Evolutionary conservation across 306 rosid species (phyloP), one percentile per base, ranked within the genome.

Genomic region (Datisca glomerata): DNA sequence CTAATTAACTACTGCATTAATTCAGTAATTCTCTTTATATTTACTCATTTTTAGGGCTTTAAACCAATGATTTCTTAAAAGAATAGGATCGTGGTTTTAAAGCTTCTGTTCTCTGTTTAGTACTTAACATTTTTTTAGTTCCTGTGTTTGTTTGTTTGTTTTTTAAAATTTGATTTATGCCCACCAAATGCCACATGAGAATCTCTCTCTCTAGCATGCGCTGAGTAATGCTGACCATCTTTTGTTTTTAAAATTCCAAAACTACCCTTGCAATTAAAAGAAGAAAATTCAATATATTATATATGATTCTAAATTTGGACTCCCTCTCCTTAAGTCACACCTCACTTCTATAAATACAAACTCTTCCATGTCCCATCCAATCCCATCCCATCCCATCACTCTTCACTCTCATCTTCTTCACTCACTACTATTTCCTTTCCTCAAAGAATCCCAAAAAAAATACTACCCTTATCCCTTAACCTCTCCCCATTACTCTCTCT

Each of bases 271-370:
- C 17, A 3, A 8, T 15, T 2, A 24, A 12, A 43, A 19, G 18
- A 42, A 35, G 17, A 17, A 12, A 21, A 24, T 3, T 13, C 2
- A 7, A 33, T 13, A 55, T 5, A 6, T 12, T 0, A 8, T 18
- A 15, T 16, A 10, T 54, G 27, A 9, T 37, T 37, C 37, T 12
- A 43, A 44, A 43, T 18, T 51, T 12, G 50, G 51, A 37, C 48
- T 32, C 45, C 23, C 16, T 38, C 51, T 33, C 41, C 34, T n/a
- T n/a, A n/a, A n/a, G n/a, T n/a, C n/a, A n/a, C n/a, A 28, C 43
- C 32, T 40, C 41, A 3, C 46, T 48, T 64, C 86, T 86, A 81
- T 86, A 86, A 81, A 78, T 86, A 78, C 37, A 37, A 51, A 16
- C 13, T 29, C 57, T 10, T 49, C 36, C 50, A 19, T n/a, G n/a